Base-by-base conservation (phyloP, 2,329 filamentous ascomycete species). In the Colletotrichum sp. region DNA sequence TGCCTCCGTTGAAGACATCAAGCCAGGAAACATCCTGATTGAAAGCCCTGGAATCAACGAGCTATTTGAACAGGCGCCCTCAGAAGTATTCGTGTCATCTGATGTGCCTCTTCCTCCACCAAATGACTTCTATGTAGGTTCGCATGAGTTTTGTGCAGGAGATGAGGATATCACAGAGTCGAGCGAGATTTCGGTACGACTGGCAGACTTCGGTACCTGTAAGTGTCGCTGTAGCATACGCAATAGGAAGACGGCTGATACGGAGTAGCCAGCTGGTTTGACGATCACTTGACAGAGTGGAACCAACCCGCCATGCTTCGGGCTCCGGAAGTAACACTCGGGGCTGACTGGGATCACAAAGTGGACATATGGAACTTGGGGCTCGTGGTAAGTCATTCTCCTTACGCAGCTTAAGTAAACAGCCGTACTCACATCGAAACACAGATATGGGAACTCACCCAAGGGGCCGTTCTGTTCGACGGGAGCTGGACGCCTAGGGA, bases 321-420 rank as follows among this genome's bases (percentile, higher is more conserved):
- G n/a, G 44, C 44, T 52, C 44, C 44, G n/a, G n/a, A 52, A 21
- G 44, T 21, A 21, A 52, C n/a, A 52, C 44, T 52, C n/a, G 10
- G 44, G 44, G 44, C 44, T 52, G 44, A 21, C 15, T 52, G 44
- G 44, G 44, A 21, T 13, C n/a, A 52, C 6, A 52, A 52, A 12
- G 44, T 52, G 6, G 44, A 52, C 44, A 52, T 52, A 8, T 52
- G 44, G 44, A 52, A 52, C 12, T 21, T 52, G 4, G 44, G 44
- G n/a, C 44, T 21, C 4, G 44, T 52, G 10, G 44, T 52, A 21
- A 52, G n/a, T 21, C 1, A n/a, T 21, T 21, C 0, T 13, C 6
- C n/a, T 52, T 1, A 1, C 0, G 4, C n/a, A 24, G 6, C 0
- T 13, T 8, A 6, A 24, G 18, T 8, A 0, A 21, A 24, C 6